Evolutionary conservation across 1,284 basidiomycete genomes (phyloP).

Genomic region (Puccinia sorghi): DNA sequence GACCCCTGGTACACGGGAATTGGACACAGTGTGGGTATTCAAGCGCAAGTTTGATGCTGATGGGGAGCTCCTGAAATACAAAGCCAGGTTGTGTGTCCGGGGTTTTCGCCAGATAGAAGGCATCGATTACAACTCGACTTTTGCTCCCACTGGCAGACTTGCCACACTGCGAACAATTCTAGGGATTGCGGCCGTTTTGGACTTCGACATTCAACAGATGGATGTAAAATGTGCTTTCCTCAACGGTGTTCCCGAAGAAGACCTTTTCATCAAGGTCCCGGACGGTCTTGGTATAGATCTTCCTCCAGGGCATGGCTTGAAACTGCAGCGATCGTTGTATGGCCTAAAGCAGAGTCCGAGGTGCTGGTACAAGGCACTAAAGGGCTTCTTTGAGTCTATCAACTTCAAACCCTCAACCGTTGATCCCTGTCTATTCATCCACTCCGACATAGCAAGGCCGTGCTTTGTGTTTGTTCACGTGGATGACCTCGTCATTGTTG

Average conservation of each 20-base stretch:
- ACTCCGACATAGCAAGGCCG: too few relatives aligned
- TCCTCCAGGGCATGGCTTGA: background rate
- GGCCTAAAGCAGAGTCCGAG: constrained; percentile 26
- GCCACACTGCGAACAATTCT: background rate
- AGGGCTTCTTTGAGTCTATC: background rate
- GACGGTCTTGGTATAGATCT: background rate
- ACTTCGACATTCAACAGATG: constrained; percentile 30
- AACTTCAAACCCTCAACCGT: background rate
- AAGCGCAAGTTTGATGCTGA: constrained; percentile 8
- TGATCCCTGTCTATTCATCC: constrained; percentile 13
- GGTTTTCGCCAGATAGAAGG: constrained; percentile 18
- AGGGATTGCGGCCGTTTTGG: background rate
- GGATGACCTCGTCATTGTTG: constrained; percentile 18
- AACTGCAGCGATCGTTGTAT: constrained; percentile 14
- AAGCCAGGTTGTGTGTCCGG: constrained; percentile 11
- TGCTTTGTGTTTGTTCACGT: constrained; percentile 40
- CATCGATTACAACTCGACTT: constrained; percentile 17
- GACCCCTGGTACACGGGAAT: background rate
- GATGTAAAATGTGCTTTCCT: constrained; percentile 13
- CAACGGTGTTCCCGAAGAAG: constrained; percentile 27
- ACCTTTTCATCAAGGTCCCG: constrained; percentile 15
- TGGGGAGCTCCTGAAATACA: constrained; percentile 16
- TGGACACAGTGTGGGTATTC: constrained; percentile 32
- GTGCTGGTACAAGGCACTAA: constrained; percentile 15
- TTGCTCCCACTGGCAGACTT: background rate